Evolutionary conservation across 225 moss, liverwort and hornwort species (phyloP).

Genomic region (Sphagnum contortum): DNA sequence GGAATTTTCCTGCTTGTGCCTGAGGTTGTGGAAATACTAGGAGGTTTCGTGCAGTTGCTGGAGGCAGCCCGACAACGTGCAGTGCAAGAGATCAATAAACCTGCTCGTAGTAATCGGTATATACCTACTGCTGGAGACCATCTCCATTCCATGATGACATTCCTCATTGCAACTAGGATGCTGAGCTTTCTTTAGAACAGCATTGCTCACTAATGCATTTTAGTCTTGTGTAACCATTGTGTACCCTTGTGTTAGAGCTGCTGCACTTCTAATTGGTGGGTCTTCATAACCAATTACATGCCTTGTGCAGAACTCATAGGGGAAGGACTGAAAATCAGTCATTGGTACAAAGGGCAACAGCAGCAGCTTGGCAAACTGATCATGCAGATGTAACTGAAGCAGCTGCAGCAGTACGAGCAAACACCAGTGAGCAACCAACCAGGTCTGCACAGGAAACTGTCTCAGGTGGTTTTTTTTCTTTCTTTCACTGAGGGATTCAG

Average conservation of each 20-base stretch:
- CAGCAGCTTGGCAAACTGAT: constrained; percentile 64
- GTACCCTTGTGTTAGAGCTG: neutral
- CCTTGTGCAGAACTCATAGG: constrained; percentile 30
- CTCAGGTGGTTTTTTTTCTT: no score
- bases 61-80: constrained; percentile 84
- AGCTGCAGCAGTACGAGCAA: constrained; percentile 3
- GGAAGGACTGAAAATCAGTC: constrained; percentile 44
- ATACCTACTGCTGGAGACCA: constrained; percentile 8
- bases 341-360: constrained; percentile 55
- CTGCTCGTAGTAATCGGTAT: constrained; percentile 88
- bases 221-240: neutral
- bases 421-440: constrained; percentile 2
- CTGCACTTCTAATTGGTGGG: neutral
- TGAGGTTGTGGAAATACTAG: constrained; percentile 73
- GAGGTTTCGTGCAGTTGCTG: constrained; percentile 70
- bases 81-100: constrained; percentile 75
- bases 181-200: no score
- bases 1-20: constrained; percentile 74
- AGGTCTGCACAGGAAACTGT: constrained; percentile 1
- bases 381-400: constrained; percentile 9
- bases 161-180: no score
- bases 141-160: neutral
- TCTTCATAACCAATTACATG: neutral
- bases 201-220: neutral
- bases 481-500: no score